Base-by-base conservation (phyloP, 1,139 yeast genomes). In the Hansenula sp. region DNA sequence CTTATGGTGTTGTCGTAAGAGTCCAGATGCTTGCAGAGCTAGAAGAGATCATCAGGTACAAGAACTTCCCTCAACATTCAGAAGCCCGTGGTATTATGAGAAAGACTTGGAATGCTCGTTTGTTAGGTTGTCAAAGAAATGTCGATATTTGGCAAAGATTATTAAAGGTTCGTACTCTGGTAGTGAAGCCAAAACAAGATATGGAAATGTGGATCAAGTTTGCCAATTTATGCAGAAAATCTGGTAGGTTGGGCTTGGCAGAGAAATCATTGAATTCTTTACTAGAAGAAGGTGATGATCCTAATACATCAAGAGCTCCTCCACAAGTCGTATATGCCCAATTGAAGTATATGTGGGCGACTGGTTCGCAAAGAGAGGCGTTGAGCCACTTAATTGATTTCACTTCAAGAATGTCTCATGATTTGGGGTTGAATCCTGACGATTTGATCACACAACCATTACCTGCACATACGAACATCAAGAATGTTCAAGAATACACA, bases 191-290 rank as follows among this genome's bases (percentile, higher is more conserved):
- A 1, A 88, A 91, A 55, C 96, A 93, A 58, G 98, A 94, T 62
- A 87, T 91, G 95, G 94, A 89, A 48, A 89, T 91, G 81, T 90
- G 98, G 97, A 93, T 94, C 56, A 91, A 93, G 62, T 94, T 93
- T 73, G 98, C 99, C 28, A 93, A 94, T 57, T 72, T 94, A 47
- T 91, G 99, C 61, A 77, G 99, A 51, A 94, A 93, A 63, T 86
- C 96, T 12, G 96, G 96, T 4, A 74, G 99, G 52, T 70, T 90
- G 54, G 94, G 94, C 16, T 70, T 94, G 49, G 97, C 99, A 1
- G 98, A 93, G 59, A 90, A 91, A 61, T 87, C 97, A 0, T 72
- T 94, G 50, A 87, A 87, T 53, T 77, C 84, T 7, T 70, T 94
- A 45, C 65, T 89, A 27, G 94, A 77, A 47, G 77, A 71, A 33